Percentiles rank a stretch among this genome's conserved stretches.
phyloP scores from a whole-genome alignment of 331 rosid genomes.

The Ulmus americana region DNA sequence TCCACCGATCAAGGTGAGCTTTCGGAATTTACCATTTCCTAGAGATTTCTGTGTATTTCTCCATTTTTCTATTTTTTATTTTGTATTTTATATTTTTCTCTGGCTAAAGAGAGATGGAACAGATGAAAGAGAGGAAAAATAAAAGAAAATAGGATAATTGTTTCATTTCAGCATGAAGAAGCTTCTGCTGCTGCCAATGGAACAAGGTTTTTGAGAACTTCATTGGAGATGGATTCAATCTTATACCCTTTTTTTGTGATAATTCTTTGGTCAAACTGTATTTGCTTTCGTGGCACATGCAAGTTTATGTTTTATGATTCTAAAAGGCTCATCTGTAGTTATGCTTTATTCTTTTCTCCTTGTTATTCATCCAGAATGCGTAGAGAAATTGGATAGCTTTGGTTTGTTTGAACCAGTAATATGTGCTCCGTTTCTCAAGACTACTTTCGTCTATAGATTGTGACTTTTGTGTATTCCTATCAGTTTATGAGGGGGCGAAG shows the following conservation, averaged over 20 bases:
- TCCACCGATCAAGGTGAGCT: conserved; percentile 88
- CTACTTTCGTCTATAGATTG: conserved; percentile 19
- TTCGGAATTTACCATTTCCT: neutral
- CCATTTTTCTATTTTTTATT: neutral
- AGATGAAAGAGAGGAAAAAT: neutral
- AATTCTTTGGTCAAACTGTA: neutral
- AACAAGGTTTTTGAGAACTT: neutral
- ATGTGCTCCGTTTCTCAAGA: conserved; percentile 12
- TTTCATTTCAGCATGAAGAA: neutral
- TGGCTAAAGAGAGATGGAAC: neutral
- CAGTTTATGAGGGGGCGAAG: conserved; percentile 85
- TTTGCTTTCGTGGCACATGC: neutral
- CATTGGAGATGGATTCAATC: neutral
- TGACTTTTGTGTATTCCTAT: conserved; percentile 24
- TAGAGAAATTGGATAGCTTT: neutral
- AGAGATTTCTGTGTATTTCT: neutral
- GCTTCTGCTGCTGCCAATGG: neutral
- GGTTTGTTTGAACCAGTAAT: conserved; percentile 8
- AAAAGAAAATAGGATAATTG: neutral
- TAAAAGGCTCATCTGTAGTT: neutral
- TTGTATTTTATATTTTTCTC: too few species aligned
- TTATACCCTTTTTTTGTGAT: neutral
- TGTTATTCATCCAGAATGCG: neutral
- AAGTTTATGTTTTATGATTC: neutral
- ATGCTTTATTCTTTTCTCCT: neutral